Percentiles rank a stretch among this genome's conserved stretches.
Evolutionary conservation across 768 basidiomycete genomes (phyloP).

Genomic region (Podaxis sp.): DNA sequence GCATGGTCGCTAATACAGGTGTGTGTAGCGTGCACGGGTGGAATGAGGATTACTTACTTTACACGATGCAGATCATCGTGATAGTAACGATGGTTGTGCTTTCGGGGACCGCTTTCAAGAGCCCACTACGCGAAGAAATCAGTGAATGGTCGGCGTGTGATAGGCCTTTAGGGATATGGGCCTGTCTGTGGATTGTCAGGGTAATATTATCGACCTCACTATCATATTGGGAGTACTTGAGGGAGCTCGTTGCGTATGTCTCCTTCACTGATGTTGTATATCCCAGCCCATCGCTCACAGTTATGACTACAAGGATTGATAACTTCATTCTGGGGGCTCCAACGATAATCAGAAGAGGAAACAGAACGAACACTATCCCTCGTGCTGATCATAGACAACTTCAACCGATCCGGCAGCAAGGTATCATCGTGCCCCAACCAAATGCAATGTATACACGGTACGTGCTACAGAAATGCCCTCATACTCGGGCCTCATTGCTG

Average conservation of each 20-base stretch:
- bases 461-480: slow-evolving; percentile 22
- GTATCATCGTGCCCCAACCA: slow-evolving; percentile 5
- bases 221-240: slow-evolving; percentile 55
- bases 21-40: slow-evolving; percentile 12
- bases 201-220: slow-evolving; percentile 46
- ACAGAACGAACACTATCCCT: slow-evolving; percentile 1
- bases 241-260: slow-evolving; percentile 31
- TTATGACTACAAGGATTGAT: not conserved
- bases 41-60: not conserved
- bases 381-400: slow-evolving; percentile 4
- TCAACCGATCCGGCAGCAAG: slow-evolving; percentile 14
- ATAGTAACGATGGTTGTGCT: slow-evolving; percentile 51
- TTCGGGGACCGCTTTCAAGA: slow-evolving; percentile 42
- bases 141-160: slow-evolving; percentile 65
- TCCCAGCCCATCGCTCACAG: not conserved
- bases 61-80: slow-evolving; percentile 39
- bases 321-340: slow-evolving; percentile 1
- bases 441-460: slow-evolving; percentile 38
- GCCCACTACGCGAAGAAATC: slow-evolving; percentile 35
- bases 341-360: slow-evolving; percentile 6
- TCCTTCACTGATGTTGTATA: not conserved
- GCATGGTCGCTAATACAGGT: slow-evolving; percentile 54
- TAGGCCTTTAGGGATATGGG: slow-evolving; percentile 67
- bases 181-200: slow-evolving; percentile 60
- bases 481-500: slow-evolving; percentile 22